Evolutionary conservation across 495 filamentous ascomycete species (phyloP).

Genomic region (Penicillium lagena): DNA sequence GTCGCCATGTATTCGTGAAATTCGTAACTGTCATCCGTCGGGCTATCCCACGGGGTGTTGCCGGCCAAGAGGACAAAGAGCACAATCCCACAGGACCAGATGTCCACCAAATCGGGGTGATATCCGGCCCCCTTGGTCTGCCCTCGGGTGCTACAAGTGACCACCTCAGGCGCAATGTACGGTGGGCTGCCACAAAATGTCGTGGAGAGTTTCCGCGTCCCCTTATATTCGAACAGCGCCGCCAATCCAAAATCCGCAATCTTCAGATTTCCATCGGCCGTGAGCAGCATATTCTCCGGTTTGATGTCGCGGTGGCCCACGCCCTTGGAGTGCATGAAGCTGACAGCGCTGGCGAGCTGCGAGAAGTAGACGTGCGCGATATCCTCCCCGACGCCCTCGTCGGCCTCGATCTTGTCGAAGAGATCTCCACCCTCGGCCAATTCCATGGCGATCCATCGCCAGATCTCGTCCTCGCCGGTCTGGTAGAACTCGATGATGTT

Average conservation of each 20-base stretch:
- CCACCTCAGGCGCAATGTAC: conserved; percentile 96
- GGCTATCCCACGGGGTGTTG: conserved; percentile 98
- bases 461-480: conserved; percentile 78
- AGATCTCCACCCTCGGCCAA: conserved; percentile 92
- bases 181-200: conserved; percentile 95
- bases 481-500: conserved; percentile 92
- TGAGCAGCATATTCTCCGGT: conserved; percentile 83
- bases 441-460: conserved; percentile 99
- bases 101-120: conserved; percentile 75
- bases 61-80: conserved; percentile 91
- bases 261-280: conserved; percentile 80
- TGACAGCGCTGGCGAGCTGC: conserved; percentile 82
- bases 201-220: conserved; percentile 66
- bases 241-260: conserved; percentile 96
- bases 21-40: conserved; percentile 71
- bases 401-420: conserved; percentile 98
- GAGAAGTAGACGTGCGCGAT: conserved; percentile 95
- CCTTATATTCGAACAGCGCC: conserved; percentile 86
- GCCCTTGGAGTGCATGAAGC: conserved; percentile 91
- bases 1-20: conserved; percentile 78
- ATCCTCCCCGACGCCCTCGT: conserved; percentile 85
- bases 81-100: conserved; percentile 97
- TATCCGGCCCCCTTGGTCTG: conserved; percentile 60
- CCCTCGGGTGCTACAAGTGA: conserved; percentile 41
- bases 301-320: conserved; percentile 88